A percentile compares a stretch with the other conserved stretches of the same genome.
Conservation (phyloP, 345 rosid species). For the Eucalyptus erythrocorys region DNA sequence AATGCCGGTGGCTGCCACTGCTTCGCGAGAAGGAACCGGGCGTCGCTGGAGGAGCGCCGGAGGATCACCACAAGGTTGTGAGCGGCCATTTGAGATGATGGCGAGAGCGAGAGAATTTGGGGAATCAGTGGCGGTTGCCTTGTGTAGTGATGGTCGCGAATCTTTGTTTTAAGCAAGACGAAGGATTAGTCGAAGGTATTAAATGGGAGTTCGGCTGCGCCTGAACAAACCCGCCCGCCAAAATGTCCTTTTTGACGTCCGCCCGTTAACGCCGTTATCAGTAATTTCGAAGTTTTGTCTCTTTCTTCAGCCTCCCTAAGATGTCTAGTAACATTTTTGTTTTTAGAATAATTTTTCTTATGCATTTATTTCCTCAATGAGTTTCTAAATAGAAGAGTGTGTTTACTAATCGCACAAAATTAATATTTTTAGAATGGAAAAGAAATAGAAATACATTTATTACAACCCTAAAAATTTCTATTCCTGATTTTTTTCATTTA, state of each 20-base stretch:
- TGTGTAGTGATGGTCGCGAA: background rate
- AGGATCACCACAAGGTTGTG: slow-evolving; percentile 46
- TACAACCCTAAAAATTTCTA: too few relatives aligned
- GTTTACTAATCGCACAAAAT: rapidly evolving
- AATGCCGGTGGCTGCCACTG: slow-evolving; percentile 54
- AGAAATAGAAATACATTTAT: too few relatives aligned
- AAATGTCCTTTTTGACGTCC: background rate
- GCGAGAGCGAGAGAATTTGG: background rate
- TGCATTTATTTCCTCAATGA: rapidly evolving
- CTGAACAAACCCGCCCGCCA: background rate
- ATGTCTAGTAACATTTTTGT: background rate
- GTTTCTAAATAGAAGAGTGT: rapidly evolving
- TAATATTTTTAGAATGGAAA: too few relatives aligned
- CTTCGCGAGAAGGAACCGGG: slow-evolving; percentile 40
- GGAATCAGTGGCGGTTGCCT: background rate
- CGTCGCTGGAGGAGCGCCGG: slow-evolving; percentile 9
- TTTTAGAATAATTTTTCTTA: too few relatives aligned
- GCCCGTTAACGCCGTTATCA: background rate
- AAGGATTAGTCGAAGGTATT: background rate
- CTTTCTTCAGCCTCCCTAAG: background rate
- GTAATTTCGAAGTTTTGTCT: background rate
- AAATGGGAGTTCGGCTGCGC: background rate
- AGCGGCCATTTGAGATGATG: background rate
- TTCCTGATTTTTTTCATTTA: too few relatives aligned
- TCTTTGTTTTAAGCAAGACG: background rate